A percentile compares a stretch with the other conserved stretches of the same genome.
phyloP scores from a whole-genome alignment of 176 grass and related monocot species.

The Oryza rufipogon region DNA sequence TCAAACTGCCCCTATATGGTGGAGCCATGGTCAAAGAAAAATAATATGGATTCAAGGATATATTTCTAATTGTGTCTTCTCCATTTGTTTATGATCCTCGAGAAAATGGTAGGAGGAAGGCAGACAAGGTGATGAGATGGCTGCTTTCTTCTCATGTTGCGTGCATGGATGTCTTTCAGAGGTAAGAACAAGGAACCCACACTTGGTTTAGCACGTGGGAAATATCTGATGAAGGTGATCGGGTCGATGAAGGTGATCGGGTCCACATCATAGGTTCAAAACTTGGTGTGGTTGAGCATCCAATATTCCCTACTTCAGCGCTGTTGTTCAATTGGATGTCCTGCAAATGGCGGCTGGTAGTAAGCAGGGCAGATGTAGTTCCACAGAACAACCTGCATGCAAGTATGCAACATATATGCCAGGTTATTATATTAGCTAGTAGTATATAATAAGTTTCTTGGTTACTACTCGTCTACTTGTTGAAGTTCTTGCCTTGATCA shows the following conservation, averaged over 20 bases:
- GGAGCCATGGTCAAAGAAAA: not conserved
- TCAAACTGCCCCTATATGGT: not conserved
- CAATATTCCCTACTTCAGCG: not conserved
- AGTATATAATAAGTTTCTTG: not conserved
- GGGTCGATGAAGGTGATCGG: not conserved
- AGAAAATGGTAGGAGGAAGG: slow-evolving; percentile 12
- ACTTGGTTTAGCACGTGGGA: slow-evolving; percentile 35
- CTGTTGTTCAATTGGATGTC: not conserved
- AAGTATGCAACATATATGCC: slow-evolving; percentile 18
- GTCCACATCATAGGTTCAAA: not conserved
- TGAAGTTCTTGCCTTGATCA: not conserved
- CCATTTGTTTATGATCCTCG: slow-evolving; percentile 23
- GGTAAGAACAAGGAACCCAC: slow-evolving; percentile 23
- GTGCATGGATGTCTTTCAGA: slow-evolving; percentile 58
- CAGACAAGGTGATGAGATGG: slow-evolving; percentile 27
- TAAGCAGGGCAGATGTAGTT: not conserved
- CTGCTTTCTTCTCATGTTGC: slow-evolving; percentile 45
- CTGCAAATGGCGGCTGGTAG: not conserved
- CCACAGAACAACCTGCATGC: slow-evolving; percentile 16
- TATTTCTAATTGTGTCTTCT: not conserved
- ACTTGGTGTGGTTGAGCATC: slow-evolving; percentile 6
- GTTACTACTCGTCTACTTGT: not conserved
- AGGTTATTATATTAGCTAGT: not conserved
- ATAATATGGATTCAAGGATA: not conserved
- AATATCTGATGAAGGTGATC: slow-evolving; percentile 9